Evolutionary conservation across 176 grass and related monocot genomes (phyloP), one percentile per base, ranked within the genome.

Genomic region (Elymus sibiricus): DNA sequence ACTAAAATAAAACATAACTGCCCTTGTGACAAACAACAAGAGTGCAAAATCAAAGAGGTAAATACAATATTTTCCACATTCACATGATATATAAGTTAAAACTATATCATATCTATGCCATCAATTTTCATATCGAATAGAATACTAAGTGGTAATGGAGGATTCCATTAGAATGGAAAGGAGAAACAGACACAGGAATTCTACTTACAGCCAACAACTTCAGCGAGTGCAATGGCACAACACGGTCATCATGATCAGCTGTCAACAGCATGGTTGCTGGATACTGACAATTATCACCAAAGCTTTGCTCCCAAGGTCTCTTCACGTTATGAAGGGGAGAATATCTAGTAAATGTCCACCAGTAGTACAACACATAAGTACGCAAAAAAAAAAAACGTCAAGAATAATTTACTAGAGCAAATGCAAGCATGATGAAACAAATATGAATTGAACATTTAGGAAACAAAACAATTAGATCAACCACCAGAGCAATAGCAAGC

Each of bases 171-270:
- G 32, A 76, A 89, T 59, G 67, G 89, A 22, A 83, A 92, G 37
- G 73, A 37, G 24, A 73, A 60, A 79, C 35, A 39, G 21, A 64
- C 38, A 82, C 17, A 49, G 26, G 76, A 80, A 74, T 84, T 75
- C 26, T 84, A 91, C 92, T 97, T 92, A 98, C 95, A 28, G 95
- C 93, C 86, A 98, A 85, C 44, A 95, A 70, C 83, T 98, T 98
- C 89, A 98, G 76, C 51, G 95, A 98, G 74, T 98, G 95, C 79
- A 95, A 89, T 44, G 95, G 95, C 32, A 98, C 95, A 66, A 98
- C 95, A 73, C 91, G 95, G 55, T 98, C 95, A 77, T 98, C 95
- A 64, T 98, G 95, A 84, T 95, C 93, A 82, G 91, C 95, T 55
- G 93, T 98, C 80, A 98, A 91, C 31, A 98, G 64, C 93, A 98